Evolutionary conservation across 2,329 filamentous ascomycete species (phyloP).

Genomic region (Diaporthe helianthi): DNA sequence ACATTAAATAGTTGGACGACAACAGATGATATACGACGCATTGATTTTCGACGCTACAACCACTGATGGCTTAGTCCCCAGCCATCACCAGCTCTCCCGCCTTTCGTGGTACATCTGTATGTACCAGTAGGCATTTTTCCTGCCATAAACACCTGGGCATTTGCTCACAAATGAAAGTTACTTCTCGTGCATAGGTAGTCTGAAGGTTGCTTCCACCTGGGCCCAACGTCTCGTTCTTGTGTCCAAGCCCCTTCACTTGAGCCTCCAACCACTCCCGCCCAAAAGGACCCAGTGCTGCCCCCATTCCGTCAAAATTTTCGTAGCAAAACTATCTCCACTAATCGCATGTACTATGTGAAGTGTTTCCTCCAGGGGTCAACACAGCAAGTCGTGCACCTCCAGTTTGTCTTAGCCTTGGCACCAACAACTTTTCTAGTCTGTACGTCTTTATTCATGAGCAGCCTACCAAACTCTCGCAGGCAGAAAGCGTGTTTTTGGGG

Average conservation of each 20-base stretch:
- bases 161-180: not conserved
- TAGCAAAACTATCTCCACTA: not conserved
- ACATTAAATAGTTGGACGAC: not conserved
- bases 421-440: not conserved
- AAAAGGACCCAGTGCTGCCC: accelerated
- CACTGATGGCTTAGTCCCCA: no score
- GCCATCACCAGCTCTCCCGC: not conserved
- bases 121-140: no score
- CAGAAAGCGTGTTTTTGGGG: conserved; percentile 5
- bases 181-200: no score
- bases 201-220: not conserved
- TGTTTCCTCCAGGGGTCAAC: conserved; percentile 4
- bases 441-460: not conserved
- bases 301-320: not conserved
- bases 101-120: no score
- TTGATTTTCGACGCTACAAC: not conserved
- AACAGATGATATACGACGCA: not conserved
- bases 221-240: no score
- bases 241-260: not conserved
- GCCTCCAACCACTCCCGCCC: no score
- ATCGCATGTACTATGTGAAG: not conserved
- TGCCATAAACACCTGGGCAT: not conserved
- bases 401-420: not conserved
- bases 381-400: conserved; percentile 1
- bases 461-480: not conserved